Conservation (phyloP, 179 eudicot genomes). For the Amaranthus tricolor region DNA sequence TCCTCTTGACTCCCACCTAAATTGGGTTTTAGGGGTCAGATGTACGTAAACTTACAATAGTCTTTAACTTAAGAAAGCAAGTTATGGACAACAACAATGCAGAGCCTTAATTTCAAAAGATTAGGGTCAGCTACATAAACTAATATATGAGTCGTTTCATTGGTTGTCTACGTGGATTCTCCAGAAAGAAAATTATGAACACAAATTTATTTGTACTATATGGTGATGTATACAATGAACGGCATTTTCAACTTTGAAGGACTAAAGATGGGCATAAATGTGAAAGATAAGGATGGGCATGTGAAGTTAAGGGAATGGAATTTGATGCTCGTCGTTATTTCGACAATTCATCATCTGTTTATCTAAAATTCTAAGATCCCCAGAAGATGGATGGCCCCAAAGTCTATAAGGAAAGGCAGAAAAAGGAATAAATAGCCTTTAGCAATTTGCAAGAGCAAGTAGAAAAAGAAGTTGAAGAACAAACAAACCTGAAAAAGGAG, state of each 20-base stretch:
- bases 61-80: background rate
- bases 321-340: conserved; percentile 22
- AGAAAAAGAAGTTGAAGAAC: background rate
- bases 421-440: conserved; percentile 3
- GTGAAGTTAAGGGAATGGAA: conserved; percentile 12
- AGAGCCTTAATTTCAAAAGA: too few species aligned
- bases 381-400: background rate
- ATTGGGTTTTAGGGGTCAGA: too few species aligned
- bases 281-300: conserved; percentile 9
- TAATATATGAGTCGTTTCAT: too few species aligned
- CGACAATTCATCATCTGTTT: background rate
- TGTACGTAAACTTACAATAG: too few species aligned
- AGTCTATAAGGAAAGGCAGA: background rate
- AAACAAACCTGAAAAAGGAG: conserved; percentile 74
- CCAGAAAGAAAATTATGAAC: background rate
- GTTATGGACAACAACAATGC: background rate
- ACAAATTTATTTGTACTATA: background rate
- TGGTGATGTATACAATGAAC: background rate
- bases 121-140: too few species aligned
- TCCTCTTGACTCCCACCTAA: too few species aligned
- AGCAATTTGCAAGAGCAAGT: background rate
- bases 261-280: background rate
- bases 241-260: background rate
- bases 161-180: too few species aligned
- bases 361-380: background rate